Conservation (phyloP, 164 flowering plant genomes). For the Echeveria elegans region DNA sequence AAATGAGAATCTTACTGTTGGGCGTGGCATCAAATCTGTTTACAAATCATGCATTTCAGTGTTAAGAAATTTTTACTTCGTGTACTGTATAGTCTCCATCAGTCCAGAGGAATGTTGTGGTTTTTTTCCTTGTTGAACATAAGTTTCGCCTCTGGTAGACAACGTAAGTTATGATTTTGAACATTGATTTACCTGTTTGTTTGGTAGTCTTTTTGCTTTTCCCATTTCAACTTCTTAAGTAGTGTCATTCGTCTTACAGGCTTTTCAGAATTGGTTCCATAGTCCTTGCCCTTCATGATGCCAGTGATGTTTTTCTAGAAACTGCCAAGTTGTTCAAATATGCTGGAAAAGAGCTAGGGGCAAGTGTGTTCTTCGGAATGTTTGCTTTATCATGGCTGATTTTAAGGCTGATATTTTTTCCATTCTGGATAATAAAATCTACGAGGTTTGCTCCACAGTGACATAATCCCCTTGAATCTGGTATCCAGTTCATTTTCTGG, state of each 20-base stretch:
- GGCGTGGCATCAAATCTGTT: too few relatives aligned
- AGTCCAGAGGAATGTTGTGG: too few relatives aligned
- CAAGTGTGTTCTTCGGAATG: slow-evolving; percentile 66
- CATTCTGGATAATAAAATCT: slow-evolving; percentile 66
- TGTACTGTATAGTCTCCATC: too few relatives aligned
- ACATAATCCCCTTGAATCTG: background rate
- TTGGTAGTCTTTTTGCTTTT: too few relatives aligned
- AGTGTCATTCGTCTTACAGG: slow-evolving; percentile 22
- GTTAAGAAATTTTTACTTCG: too few relatives aligned
- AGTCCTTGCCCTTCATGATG: slow-evolving; percentile 80
- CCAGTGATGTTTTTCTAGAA: slow-evolving; percentile 86
- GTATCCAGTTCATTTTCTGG: background rate
- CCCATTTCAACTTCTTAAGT: background rate
- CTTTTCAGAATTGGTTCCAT: slow-evolving; percentile 78
- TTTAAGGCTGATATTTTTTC: slow-evolving; percentile 68
- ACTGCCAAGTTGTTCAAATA: slow-evolving; percentile 83
- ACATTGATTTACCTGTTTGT: background rate
- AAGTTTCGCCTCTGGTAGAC: too few relatives aligned
- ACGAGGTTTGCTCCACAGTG: slow-evolving; percentile 41
- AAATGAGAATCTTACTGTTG: too few relatives aligned
- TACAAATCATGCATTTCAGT: too few relatives aligned
- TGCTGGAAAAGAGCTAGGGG: slow-evolving; percentile 65
- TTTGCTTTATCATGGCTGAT: slow-evolving; percentile 82
- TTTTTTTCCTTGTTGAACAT: too few relatives aligned
- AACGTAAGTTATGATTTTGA: too few relatives aligned